Base-by-base conservation (phyloP, 192 early-diverging fungal species). In the Coemansia sp. region DNA sequence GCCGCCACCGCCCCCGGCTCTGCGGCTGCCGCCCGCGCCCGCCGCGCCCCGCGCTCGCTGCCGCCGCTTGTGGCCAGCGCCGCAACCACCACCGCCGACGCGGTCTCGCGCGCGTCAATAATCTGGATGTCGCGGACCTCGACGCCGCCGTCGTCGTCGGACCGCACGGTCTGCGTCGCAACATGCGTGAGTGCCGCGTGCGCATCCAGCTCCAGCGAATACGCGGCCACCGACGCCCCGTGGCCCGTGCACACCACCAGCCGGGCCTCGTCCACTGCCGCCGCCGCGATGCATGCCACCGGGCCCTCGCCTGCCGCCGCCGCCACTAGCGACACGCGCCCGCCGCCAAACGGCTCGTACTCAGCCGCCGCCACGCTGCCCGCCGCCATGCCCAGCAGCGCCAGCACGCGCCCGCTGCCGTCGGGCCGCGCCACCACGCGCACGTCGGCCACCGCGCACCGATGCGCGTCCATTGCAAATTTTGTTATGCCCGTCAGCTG, bases 301-400 rank as follows among this genome's bases (percentile, higher is more conserved):
- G 56, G 53, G 2, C 71, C 64, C 10, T 35, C 38, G 11, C 53
- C 52, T 2, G 56, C 28, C 1, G 58, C 23, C 11, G 41, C 32
- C 10, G 53, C 44, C 23, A 63, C 30, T 0, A 53, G 35, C 15
- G 51, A 32, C 11, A 40, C 19, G 15, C 56, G 64, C 21, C 53
- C 41, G 12, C 44, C 28, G 2, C 52, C 46, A 39, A 60, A 75
- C 15, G 72, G 38, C 21, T 51, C 38, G 58, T 75, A 68, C 23
- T 75, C 72, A 2, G 68, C 30, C 11, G 39, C 53, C n/a, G 47
- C 44, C 9, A 68, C 50, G 19, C 58, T 26, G 0, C 72, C 72
- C 8, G 64, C 60, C 5, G 34, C 61, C 5, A 60, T 27, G 3
- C 72, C 65, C 12, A 68, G 27, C 19, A 67, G 56, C 4, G 54